These are phyloP conservation scores for Lachnellula arida DNA, from an alignment of 2,329 filamentous ascomycete genomes.

Conservation along the genomic window DNA sequence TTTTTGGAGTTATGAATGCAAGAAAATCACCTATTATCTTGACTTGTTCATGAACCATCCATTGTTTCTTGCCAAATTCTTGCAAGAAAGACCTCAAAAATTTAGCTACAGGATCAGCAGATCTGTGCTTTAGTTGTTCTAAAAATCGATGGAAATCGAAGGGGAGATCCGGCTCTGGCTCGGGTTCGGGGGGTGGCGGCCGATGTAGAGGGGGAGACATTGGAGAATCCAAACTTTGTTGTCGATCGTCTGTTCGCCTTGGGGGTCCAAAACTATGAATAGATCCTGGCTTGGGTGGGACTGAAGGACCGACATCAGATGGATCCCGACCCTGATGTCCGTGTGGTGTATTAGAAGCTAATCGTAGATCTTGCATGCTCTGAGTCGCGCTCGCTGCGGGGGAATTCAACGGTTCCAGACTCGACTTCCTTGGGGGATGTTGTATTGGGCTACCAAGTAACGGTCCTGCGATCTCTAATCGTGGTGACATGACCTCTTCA, in stretches of 20 bases:
- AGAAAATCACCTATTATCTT: constrained; percentile 98
- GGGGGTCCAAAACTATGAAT: constrained; percentile 28
- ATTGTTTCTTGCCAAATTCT: constrained; percentile 96
- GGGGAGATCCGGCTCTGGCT: constrained; percentile 77
- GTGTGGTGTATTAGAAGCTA: constrained; percentile 18
- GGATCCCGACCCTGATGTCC: constrained; percentile 16
- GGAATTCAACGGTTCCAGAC: constrained; percentile 63
- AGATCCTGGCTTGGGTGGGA: constrained; percentile 39
- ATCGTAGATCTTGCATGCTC: constrained; percentile 27
- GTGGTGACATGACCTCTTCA: constrained; percentile 88
- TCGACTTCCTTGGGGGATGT: constrained; percentile 81
- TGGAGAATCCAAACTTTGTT: constrained; percentile 35
- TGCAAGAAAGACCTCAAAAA: constrained; percentile 91
- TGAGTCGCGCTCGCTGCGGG: constrained; percentile 18
- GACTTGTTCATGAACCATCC: constrained; percentile 99
- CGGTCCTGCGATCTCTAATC: constrained; percentile 77
- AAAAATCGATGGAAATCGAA: constrained; percentile 98
- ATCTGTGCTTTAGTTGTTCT: constrained; percentile 91
- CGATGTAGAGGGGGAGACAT: constrained; percentile 49
- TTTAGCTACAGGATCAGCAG: constrained; percentile 94
- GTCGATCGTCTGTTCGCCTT: constrained; percentile 42
- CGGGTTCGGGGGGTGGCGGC: constrained; percentile 66
- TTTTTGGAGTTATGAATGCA: constrained; percentile 95
- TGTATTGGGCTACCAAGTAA: constrained; percentile 61
- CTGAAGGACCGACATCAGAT: constrained; percentile 31